Conservation (phyloP, 352 stramenopile species). For the Phytopythium cucurbitacearum region DNA sequence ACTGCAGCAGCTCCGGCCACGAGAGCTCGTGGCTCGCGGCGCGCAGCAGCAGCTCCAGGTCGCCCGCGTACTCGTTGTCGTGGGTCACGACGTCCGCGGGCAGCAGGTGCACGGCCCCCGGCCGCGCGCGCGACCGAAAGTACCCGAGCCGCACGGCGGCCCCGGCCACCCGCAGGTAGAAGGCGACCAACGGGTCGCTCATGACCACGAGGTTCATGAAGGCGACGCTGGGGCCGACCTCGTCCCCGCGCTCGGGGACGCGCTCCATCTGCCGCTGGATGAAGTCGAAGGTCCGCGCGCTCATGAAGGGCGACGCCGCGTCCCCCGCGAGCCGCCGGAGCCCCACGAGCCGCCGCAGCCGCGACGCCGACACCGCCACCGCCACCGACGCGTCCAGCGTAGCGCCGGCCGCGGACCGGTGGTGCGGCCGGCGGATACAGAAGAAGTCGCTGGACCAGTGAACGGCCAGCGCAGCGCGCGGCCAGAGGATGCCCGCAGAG, state of each 20-base stretch:
- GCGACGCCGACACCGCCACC: no score
- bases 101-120: not conserved
- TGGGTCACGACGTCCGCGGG: not conserved
- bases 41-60: not conserved
- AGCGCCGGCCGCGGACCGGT: no score
- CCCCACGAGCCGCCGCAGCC: no score
- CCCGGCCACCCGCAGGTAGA: not conserved
- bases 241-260: slow-evolving; percentile 12
- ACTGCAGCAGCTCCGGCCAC: not conserved
- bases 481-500: slow-evolving; percentile 25
- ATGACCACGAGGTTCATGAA: slow-evolving; percentile 39
- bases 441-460: slow-evolving; percentile 32
- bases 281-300: slow-evolving; percentile 6
- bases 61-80: not conserved
- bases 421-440: slow-evolving; percentile 11
- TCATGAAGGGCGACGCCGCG: not conserved
- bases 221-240: slow-evolving; percentile 21
- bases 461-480: slow-evolving; percentile 18
- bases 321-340: not conserved
- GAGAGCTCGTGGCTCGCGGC: not conserved
- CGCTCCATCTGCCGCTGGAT: slow-evolving; percentile 23
- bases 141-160: no score
- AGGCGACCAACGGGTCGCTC: slow-evolving; percentile 31
- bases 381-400: no score
- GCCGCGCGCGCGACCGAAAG: not conserved